These are phyloP conservation scores for Yamadazyma pseudoaaseri DNA, from an alignment of 1,139 yeast genomes.

Conservation along the genomic window DNA sequence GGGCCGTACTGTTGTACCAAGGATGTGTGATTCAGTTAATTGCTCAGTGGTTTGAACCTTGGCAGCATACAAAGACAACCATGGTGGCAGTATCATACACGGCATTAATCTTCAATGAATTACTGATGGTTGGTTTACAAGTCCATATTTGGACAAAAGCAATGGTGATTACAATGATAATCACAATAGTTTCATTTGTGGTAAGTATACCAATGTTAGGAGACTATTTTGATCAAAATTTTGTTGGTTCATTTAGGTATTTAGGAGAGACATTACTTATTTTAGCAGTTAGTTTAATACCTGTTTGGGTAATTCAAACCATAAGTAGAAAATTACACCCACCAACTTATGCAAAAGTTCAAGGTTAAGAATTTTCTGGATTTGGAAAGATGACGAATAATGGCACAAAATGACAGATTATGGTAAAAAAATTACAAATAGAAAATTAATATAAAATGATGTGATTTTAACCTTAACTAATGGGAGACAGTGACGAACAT, in stretches of 20 bases:
- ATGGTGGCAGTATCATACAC: slow-evolving; percentile 88
- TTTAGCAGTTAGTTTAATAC: slow-evolving; percentile 70
- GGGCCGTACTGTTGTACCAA: slow-evolving; percentile 80
- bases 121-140: slow-evolving; percentile 90
- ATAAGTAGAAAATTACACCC: slow-evolving; percentile 78
- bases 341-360: slow-evolving; percentile 97
- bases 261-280: slow-evolving; percentile 70
- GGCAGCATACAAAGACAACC: slow-evolving; percentile 49
- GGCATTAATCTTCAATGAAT: slow-evolving; percentile 77
- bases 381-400: too few species aligned
- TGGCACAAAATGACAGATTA: too few species aligned
- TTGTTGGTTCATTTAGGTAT: slow-evolving; percentile 58
- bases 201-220: slow-evolving; percentile 77
- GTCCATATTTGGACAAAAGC: slow-evolving; percentile 84
- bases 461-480: too few species aligned
- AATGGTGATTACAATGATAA: slow-evolving; percentile 72
- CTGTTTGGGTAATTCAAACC: slow-evolving; percentile 85
- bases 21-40: slow-evolving; percentile 80
- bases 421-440: too few species aligned
- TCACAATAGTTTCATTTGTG: slow-evolving; percentile 66
- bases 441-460: too few species aligned
- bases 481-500: slow-evolving; percentile 1
- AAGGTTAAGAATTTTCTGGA: slow-evolving; percentile 41
- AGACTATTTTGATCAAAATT: slow-evolving; percentile 78
- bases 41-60: slow-evolving; percentile 57